Evolutionary conservation across 768 basidiomycete genomes (phyloP), one percentile per base, ranked within the genome.

Genomic region (Kwoniella sp.): DNA sequence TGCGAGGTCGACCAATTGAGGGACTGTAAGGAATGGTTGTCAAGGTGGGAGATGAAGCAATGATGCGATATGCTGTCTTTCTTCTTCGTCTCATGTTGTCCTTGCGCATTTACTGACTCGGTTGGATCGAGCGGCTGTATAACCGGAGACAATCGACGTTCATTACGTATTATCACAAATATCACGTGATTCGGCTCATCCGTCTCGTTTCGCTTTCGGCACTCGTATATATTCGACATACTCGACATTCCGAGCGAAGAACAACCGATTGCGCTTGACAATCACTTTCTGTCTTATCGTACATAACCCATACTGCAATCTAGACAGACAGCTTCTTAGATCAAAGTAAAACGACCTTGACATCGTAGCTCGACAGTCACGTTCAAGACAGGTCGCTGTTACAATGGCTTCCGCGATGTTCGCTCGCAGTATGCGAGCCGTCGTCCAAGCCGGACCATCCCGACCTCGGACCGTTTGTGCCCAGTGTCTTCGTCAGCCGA

Each of bases 201-300:
- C 63, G 55, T 52, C 26, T 41, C 58, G 34, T 55, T 56, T 34
- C 59, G 45, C 38, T 67, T 30, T 26, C 54, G 34, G 54, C 54
- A 45, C 41, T 45, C 41, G 41, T 52, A 52, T 52, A 9, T 9
- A 41, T 52, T 52, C 22, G 23, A 25, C 23, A 9, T 9, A 9
- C 15, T n/a, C 11, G 41, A 45, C 41, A 45, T 45, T 45, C 41
- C 41, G 41, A 45, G 4, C 20, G 41, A 20, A 45, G 41, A 45
- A 45, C 41, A 45, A 45, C n/a, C n/a, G n/a, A n/a, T n/a, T n/a
- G n/a, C n/a, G n/a, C n/a, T 45, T 45, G n/a, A 9, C n/a, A 9
- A 45, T 45, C 38, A 45, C 38, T 45, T n/a, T 11, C 9, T 9
- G n/a, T n/a, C n/a, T n/a, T n/a, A n/a, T n/a, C n/a, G n/a, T n/a